Percentiles rank a stretch among this genome's conserved stretches.
These are phyloP conservation scores for Discostella stelligeroides DNA, from an alignment of 108 stramenopile genomes.

Conservation along the genomic window DNA sequence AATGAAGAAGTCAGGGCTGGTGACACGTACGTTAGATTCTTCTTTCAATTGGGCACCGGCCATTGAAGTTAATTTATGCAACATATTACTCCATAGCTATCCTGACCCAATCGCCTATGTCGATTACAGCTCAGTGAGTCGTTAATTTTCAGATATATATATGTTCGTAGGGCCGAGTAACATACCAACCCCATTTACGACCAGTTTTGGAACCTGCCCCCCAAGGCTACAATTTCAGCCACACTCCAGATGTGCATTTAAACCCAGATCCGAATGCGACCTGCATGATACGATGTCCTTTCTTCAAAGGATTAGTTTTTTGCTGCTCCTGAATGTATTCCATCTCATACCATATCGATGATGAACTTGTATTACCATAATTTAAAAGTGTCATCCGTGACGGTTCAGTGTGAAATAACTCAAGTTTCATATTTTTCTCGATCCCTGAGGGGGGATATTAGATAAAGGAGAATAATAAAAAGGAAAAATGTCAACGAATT, in stretches of 20 bases:
- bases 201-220: no score
- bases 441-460: conserved; percentile 63
- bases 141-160: no score
- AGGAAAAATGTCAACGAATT: background rate
- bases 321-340: conserved; percentile 94
- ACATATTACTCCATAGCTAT: no score
- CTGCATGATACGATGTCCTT: conserved; percentile 92
- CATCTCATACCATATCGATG: conserved; percentile 98
- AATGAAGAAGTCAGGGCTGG: no score
- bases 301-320: conserved; percentile 85
- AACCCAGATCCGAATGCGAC: conserved; percentile 98
- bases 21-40: no score
- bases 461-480: background rate
- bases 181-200: no score
- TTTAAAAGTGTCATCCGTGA: conserved; percentile 90
- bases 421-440: conserved; percentile 96
- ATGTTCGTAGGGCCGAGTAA: no score
- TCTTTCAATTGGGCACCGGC: no score
- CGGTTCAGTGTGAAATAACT: conserved; percentile 91
- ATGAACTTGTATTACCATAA: conserved; percentile 96
- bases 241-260: conserved; percentile 98
- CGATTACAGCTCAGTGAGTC: no score
- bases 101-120: no score
- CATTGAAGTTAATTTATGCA: no score
- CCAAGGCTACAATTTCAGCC: conserved; percentile 81